A percentile compares a stretch with the other conserved stretches of the same genome.
phyloP scores from a whole-genome alignment of 192 early-diverging fungal species.

The Funneliformis mosseae region DNA sequence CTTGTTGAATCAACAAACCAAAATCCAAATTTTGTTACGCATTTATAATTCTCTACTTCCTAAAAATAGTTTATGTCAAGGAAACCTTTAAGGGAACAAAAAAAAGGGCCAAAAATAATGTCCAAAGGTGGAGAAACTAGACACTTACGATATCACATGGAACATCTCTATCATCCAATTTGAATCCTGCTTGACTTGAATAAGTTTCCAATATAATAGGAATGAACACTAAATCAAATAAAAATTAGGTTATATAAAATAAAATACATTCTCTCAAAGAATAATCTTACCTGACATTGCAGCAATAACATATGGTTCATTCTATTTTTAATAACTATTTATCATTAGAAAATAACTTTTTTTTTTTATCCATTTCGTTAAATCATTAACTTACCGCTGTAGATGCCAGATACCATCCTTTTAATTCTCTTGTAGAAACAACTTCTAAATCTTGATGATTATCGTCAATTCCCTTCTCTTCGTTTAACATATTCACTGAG shows the following conservation, averaged over 20 bases:
- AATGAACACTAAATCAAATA: background rate
- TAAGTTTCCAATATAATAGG: constrained; percentile 13
- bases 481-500: too few relatives aligned
- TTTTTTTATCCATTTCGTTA: background rate
- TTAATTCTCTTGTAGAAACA: background rate
- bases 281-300: background rate
- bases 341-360: background rate
- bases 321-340: background rate
- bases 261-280: background rate
- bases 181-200: background rate
- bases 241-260: background rate
- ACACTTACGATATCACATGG: background rate
- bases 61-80: background rate
- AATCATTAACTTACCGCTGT: background rate
- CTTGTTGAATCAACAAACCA: background rate
- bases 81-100: too few relatives aligned
- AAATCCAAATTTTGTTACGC: background rate
- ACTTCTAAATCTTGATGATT: too few relatives aligned
- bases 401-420: background rate
- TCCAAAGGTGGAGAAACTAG: too few relatives aligned
- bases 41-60: background rate
- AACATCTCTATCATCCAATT: background rate
- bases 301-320: background rate
- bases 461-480: too few relatives aligned
- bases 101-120: too few relatives aligned